Percentiles rank a stretch among this genome's conserved stretches.
Conservation (phyloP, 192 early-diverging fungal genomes). For the Oehlia diaphana region DNA sequence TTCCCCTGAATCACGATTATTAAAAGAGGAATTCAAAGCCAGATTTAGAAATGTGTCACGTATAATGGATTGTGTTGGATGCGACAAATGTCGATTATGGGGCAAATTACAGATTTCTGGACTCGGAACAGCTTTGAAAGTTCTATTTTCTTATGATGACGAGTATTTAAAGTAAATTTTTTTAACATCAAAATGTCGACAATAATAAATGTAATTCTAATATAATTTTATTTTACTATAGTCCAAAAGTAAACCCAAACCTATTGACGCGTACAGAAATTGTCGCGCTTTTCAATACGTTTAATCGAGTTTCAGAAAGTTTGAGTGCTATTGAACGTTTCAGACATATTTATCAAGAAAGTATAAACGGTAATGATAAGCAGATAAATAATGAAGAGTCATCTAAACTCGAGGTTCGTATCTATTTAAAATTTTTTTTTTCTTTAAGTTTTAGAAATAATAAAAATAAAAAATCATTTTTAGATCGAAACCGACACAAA, state of each 20-base stretch:
- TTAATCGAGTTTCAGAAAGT: slow-evolving; percentile 85
- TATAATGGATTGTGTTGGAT: slow-evolving; percentile 99
- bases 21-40: slow-evolving; percentile 86
- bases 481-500: background rate
- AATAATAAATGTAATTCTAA: background rate
- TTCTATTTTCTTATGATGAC: slow-evolving; percentile 91
- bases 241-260: slow-evolving; percentile 51
- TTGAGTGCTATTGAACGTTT: slow-evolving; percentile 80
- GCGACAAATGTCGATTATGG: slow-evolving; percentile 99
- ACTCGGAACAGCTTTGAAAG: slow-evolving; percentile 94
- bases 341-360: slow-evolving; percentile 66
- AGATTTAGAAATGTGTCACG: slow-evolving; percentile 94
- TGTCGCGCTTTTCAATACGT: slow-evolving; percentile 88
- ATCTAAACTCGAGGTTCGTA: background rate
- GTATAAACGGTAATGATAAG: background rate
- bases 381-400: slow-evolving; percentile 1
- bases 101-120: slow-evolving; percentile 94
- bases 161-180: slow-evolving; percentile 52
- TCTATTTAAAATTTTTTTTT: background rate
- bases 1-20: slow-evolving; percentile 33
- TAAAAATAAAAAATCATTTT: background rate
- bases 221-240: slow-evolving; percentile 18
- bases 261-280: slow-evolving; percentile 77
- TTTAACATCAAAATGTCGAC: background rate
- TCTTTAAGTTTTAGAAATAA: background rate